phyloP scores from a whole-genome alignment of 2,329 filamentous ascomycete species.

The Elsinoe fawcettii region DNA sequence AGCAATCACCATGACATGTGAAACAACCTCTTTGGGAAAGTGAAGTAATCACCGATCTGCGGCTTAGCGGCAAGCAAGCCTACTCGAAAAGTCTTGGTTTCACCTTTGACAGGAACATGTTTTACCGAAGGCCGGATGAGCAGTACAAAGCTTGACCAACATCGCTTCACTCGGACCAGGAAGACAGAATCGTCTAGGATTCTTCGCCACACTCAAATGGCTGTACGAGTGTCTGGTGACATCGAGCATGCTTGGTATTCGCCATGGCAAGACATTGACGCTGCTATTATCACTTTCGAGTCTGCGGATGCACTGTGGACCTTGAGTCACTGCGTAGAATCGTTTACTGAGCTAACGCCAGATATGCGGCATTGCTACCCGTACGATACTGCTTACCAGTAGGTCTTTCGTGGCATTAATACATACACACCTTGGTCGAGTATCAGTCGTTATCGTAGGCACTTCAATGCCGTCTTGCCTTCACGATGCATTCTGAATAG shows the following conservation, averaged over 20 bases:
- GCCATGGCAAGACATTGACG: no score
- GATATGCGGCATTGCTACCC: no score
- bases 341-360: no score
- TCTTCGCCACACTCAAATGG: background rate
- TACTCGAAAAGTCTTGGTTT: background rate
- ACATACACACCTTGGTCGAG: background rate
- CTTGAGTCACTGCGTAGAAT: background rate
- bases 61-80: slow-evolving; percentile 8
- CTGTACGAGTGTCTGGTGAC: background rate
- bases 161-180: background rate
- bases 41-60: slow-evolving; percentile 11
- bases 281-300: no score
- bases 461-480: background rate
- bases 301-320: background rate
- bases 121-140: background rate
- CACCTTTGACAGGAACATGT: background rate
- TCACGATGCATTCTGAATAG: slow-evolving; percentile 30
- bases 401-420: no score
- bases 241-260: no score
- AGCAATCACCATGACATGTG: background rate
- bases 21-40: slow-evolving; percentile 7
- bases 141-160: slow-evolving; percentile 3
- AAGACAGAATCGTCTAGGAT: background rate
- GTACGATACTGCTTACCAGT: no score
- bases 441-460: background rate